These are phyloP conservation scores for Penicillium taxi DNA, from an alignment of 495 filamentous ascomycete genomes.

Conservation along the genomic window DNA sequence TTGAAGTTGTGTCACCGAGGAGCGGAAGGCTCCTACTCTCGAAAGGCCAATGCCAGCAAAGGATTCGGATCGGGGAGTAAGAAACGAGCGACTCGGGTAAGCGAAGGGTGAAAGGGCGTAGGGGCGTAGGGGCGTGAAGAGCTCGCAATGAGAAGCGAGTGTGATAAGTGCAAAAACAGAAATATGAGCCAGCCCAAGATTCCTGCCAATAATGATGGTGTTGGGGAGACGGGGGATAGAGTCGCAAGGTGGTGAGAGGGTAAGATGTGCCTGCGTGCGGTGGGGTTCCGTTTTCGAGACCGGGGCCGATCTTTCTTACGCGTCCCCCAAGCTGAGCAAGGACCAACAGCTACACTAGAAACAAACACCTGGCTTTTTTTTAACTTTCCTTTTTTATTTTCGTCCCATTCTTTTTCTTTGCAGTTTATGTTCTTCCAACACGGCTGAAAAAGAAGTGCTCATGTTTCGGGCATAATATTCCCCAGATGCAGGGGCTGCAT, in stretches of 20 bases:
- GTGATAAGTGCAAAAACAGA: slow-evolving; percentile 10
- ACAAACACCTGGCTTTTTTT: too few relatives aligned
- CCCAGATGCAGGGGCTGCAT: not conserved
- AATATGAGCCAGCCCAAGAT: slow-evolving; percentile 23
- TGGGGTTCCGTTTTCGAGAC: slow-evolving; percentile 28
- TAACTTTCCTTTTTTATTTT: not conserved
- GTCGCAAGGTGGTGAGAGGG: slow-evolving; percentile 7
- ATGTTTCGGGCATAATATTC: not conserved
- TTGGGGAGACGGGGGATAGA: slow-evolving; percentile 8
- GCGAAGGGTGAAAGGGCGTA: slow-evolving; percentile 7
- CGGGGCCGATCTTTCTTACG: slow-evolving; percentile 24
- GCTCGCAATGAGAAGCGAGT: not conserved
- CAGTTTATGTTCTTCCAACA: not conserved
- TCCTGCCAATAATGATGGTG: slow-evolving; percentile 10
- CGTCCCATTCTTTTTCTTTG: too few relatives aligned
- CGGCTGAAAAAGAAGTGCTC: slow-evolving; percentile 3
- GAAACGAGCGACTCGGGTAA: slow-evolving; percentile 15
- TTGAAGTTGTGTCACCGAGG: slow-evolving; percentile 34
- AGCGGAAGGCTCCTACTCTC: slow-evolving; percentile 36
- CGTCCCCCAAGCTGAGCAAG: too few relatives aligned
- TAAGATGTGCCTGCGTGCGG: slow-evolving; percentile 24
- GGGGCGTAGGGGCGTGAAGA: not conserved
- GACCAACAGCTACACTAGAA: too few relatives aligned
- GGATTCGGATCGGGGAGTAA: slow-evolving; percentile 5
- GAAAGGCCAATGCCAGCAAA: slow-evolving; percentile 32